A percentile compares a stretch with the other conserved stretches of the same genome.
Evolutionary conservation across 2,329 filamentous ascomycete genomes (phyloP).

Genomic region (Phyllosticta ampelicida): DNA sequence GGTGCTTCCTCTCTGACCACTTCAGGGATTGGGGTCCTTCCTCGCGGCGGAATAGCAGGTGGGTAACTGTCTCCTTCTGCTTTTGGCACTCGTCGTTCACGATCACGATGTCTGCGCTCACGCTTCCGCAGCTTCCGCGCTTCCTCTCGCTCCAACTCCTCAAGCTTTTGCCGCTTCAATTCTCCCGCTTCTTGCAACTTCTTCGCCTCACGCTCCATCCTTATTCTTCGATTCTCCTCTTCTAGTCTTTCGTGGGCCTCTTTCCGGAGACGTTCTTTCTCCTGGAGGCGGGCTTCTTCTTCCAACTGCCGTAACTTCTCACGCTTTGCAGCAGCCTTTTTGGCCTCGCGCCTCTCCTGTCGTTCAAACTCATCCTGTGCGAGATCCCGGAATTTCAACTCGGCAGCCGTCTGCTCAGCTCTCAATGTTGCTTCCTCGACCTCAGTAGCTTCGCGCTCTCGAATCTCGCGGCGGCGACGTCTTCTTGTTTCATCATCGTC

Average conservation of each 20-base stretch:
- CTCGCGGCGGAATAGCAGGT: neutral
- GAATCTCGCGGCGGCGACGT: neutral
- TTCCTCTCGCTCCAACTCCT: neutral
- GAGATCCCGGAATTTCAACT: neutral
- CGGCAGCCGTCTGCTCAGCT: constrained; percentile 20
- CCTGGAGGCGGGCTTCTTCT: neutral
- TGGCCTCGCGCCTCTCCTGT: neutral
- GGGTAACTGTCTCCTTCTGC: neutral
- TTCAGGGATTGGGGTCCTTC: neutral
- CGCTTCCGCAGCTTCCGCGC: neutral
- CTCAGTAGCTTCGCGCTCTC: neutral
- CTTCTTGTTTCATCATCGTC: neutral
- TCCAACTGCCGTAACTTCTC: neutral
- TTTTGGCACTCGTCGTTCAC: neutral
- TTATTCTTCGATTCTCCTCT: neutral
- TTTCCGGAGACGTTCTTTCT: neutral
- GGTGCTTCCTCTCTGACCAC: neutral
- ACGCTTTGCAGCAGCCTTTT: neutral
- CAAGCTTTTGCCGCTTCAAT: neutral
- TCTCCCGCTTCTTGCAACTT: neutral
- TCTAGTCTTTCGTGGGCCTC: neutral
- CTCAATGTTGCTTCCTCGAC: neutral
- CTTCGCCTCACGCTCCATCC: neutral
- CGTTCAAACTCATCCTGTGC: neutral
- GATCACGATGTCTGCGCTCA: neutral